These are phyloP conservation scores for Shiraia bambusicola DNA, from an alignment of 2,329 filamentous ascomycete species.

Conservation along the genomic window DNA sequence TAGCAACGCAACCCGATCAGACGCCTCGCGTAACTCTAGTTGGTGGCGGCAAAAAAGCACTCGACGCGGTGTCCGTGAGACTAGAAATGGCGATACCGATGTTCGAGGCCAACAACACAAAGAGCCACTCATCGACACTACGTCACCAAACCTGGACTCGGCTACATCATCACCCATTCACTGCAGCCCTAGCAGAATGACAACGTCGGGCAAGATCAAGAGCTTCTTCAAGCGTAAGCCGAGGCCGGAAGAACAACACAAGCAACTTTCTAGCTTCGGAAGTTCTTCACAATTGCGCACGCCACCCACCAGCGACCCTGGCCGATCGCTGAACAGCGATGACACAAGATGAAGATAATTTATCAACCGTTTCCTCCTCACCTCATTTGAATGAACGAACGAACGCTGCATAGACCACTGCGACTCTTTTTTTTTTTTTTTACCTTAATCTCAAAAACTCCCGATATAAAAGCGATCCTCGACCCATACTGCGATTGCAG, in stretches of 20 bases:
- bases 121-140: slow-evolving; percentile 27
- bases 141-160: slow-evolving; percentile 24
- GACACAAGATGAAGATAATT: slow-evolving; percentile 25
- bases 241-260: slow-evolving; percentile 32
- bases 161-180: slow-evolving; percentile 23
- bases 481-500: slow-evolving; percentile 9
- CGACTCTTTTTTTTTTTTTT: too few relatives aligned
- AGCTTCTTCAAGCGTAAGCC: slow-evolving; percentile 42
- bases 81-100: slow-evolving; percentile 34
- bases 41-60: slow-evolving; percentile 42
- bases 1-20: slow-evolving; percentile 31
- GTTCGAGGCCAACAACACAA: slow-evolving; percentile 24
- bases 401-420: slow-evolving; percentile 19
- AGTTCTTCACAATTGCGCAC: slow-evolving; percentile 40
- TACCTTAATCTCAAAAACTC: slow-evolving; percentile 17
- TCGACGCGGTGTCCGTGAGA: slow-evolving; percentile 28
- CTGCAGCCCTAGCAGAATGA: slow-evolving; percentile 29
- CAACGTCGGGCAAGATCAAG: slow-evolving; percentile 38
- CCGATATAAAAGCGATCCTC: slow-evolving; percentile 23
- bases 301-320: slow-evolving; percentile 38
- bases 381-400: slow-evolving; percentile 17
- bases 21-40: slow-evolving; percentile 33
- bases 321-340: slow-evolving; percentile 38
- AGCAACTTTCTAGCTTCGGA: slow-evolving; percentile 38
- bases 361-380: slow-evolving; percentile 7